phyloP scores from a whole-genome alignment of 768 basidiomycete species.

The Leucosporidium creatinivorum region DNA sequence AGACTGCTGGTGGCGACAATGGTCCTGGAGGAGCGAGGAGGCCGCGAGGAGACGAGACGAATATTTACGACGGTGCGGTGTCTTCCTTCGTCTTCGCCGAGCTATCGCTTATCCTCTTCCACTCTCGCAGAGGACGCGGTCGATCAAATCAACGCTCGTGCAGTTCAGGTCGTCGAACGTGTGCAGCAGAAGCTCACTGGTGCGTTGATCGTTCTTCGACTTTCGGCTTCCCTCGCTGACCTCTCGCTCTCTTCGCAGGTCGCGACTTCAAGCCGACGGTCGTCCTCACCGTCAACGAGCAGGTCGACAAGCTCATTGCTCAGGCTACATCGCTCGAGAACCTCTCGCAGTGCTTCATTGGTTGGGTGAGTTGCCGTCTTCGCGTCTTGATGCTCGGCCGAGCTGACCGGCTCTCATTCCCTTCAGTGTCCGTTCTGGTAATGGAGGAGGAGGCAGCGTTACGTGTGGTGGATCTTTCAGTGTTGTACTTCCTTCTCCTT shows the following conservation, averaged over 20 bases:
- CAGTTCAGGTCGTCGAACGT: slow-evolving; percentile 83
- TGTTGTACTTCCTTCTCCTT: too few species aligned
- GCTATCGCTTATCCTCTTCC: background rate
- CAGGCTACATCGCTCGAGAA: slow-evolving; percentile 92
- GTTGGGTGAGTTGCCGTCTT: slow-evolving; percentile 46
- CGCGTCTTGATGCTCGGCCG: background rate
- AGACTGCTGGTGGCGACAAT: slow-evolving; percentile 13
- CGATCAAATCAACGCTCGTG: slow-evolving; percentile 85
- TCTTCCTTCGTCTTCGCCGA: background rate
- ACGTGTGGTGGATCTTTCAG: too few species aligned
- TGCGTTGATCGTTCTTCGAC: slow-evolving; percentile 40
- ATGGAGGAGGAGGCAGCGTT: too few species aligned
- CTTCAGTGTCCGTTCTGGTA: too few species aligned
- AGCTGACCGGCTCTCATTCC: too few species aligned
- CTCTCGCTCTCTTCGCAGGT: slow-evolving; percentile 49
- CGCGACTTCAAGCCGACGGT: slow-evolving; percentile 86
- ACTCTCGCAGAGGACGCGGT: slow-evolving; percentile 55
- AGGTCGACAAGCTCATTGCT: slow-evolving; percentile 86
- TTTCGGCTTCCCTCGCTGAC: background rate
- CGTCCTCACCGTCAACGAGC: slow-evolving; percentile 62
- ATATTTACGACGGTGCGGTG: slow-evolving; percentile 22
- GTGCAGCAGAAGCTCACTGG: slow-evolving; percentile 93
- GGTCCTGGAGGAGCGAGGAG: slow-evolving; percentile 17
- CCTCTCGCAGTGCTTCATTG: slow-evolving; percentile 68
- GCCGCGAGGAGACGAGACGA: slow-evolving; percentile 31